Percentiles rank a stretch among this genome's conserved stretches.
Evolutionary conservation across 179 eudicot species (phyloP).

Genomic region (Monotropa hypopitys): DNA sequence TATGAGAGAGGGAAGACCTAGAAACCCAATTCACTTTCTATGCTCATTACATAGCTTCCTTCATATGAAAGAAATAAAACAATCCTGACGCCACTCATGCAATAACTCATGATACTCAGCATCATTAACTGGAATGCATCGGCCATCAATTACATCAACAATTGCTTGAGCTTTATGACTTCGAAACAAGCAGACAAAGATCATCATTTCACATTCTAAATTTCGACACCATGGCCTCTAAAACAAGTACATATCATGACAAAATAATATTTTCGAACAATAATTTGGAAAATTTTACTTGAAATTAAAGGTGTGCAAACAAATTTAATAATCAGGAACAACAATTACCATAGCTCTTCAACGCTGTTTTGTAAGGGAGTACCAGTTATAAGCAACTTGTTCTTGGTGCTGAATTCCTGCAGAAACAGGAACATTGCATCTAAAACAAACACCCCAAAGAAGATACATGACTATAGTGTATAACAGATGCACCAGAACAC

Average conservation of each 20-base stretch:
- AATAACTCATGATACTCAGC: background rate
- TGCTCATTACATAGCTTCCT: too few species aligned
- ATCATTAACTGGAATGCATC: background rate
- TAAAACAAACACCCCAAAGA: background rate
- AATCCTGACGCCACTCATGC: background rate
- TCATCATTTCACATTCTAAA: background rate
- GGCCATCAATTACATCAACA: background rate
- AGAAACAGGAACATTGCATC: conserved; percentile 5
- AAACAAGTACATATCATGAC: background rate
- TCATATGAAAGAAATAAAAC: background rate
- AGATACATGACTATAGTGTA: background rate
- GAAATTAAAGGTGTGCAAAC: background rate
- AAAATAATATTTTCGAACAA: background rate
- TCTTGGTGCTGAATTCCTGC: conserved; percentile 97
- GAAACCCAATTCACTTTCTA: too few species aligned
- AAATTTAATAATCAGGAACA: conserved; percentile 7
- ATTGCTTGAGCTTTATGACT: background rate
- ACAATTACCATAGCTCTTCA: conserved; percentile 83
- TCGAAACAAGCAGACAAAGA: background rate
- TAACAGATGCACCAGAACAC: background rate
- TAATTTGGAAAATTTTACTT: background rate
- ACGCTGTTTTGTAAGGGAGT: conserved; percentile 97
- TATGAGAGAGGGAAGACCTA: too few species aligned
- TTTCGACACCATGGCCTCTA: background rate
- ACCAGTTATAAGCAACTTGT: conserved; percentile 95